Percentiles rank a stretch among this genome's conserved stretches.
Evolutionary conservation across 352 stramenopile species (phyloP).

Genomic region (Globisporangium cylindrosporum): DNA sequence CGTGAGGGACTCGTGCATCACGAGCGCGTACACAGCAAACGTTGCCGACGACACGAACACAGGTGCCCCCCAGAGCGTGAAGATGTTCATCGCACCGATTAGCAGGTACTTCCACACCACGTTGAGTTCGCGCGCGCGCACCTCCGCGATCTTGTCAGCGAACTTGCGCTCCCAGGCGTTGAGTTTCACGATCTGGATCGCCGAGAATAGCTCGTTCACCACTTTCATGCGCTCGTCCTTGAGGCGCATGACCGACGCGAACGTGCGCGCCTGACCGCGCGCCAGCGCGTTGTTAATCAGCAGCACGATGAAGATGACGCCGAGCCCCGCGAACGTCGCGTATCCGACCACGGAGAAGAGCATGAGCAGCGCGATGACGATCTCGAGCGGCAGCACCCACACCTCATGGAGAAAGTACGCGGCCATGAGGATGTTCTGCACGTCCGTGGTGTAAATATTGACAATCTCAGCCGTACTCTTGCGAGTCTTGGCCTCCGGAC

Average conservation of each 20-base stretch:
- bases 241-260: slow-evolving; percentile 35
- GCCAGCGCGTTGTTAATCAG: slow-evolving; percentile 44
- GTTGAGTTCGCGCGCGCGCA: slow-evolving; percentile 40
- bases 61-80: slow-evolving; percentile 40
- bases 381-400: slow-evolving; percentile 55
- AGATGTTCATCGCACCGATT: slow-evolving; percentile 42
- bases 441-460: slow-evolving; percentile 60
- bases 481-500: slow-evolving; percentile 23
- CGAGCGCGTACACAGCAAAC: slow-evolving; percentile 42
- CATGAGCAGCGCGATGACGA: slow-evolving; percentile 46
- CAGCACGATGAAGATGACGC: slow-evolving; percentile 37
- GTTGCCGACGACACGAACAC: slow-evolving; percentile 47
- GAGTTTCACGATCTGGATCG: slow-evolving; percentile 94
- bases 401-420: slow-evolving; percentile 71
- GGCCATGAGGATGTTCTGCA: slow-evolving; percentile 56
- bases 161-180: slow-evolving; percentile 94
- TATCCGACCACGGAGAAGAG: slow-evolving; percentile 52
- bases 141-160: slow-evolving; percentile 50
- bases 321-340: slow-evolving; percentile 38
- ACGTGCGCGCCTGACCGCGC: slow-evolving; percentile 26
- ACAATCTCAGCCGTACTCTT: slow-evolving; percentile 47
- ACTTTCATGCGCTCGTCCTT: slow-evolving; percentile 60
- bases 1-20: slow-evolving; percentile 87
- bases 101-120: slow-evolving; percentile 50
- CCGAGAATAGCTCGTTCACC: slow-evolving; percentile 57